Evolutionary conservation across 257 asterid genomes (phyloP), one percentile per base, ranked within the genome.

Genomic region (Paulownia fortunei): DNA sequence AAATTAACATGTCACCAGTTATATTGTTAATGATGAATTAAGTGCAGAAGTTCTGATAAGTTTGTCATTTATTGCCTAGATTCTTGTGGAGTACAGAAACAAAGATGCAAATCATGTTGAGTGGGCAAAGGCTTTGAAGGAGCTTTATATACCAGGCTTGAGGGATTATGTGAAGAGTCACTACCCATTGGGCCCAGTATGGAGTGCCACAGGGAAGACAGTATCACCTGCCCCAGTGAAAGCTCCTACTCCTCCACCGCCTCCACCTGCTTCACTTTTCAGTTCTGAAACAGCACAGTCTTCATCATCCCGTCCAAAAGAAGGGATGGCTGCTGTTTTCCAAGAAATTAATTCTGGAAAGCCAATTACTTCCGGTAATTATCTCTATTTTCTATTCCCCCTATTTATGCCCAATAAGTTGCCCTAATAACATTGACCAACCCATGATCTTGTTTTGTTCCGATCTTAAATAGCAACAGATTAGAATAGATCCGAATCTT

Each of bases 41-140:
- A 15, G 19, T 73, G 30, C 1, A 34, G 61, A 44, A 61, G 63
- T 60, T 47, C 79, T 74, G 79, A 74, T 46, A 74, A 42, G 39
- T 54, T 44, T 75, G 7, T 65, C 18, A 26, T 63, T 81, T 76
- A 76, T 55, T 69, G 26, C 24, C 2, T 80, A 94, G 97, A 80
- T 94, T 83, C 97, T 94, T 59, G 92, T 94, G 80, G 97, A 91
- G 87, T 92, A 87, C 82, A 85, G 83, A 89, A 88, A 73, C 89
- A 92, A 94, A 82, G 97, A 92, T 77, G 84, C 87, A 56, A 82
- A 84, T 84, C 98, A 94, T 68, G 90, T 90, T 70, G 97, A 94
- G 82, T 94, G 98, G 98, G 97, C 85, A 66, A 94, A 86, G 81
- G 97, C 97, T 77, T 79, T 94, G 80, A 94, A 94, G 87, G 97